Evolutionary conservation across 2,329 filamentous ascomycete genomes (phyloP).

Genomic region (Alternaria metachromatica): DNA sequence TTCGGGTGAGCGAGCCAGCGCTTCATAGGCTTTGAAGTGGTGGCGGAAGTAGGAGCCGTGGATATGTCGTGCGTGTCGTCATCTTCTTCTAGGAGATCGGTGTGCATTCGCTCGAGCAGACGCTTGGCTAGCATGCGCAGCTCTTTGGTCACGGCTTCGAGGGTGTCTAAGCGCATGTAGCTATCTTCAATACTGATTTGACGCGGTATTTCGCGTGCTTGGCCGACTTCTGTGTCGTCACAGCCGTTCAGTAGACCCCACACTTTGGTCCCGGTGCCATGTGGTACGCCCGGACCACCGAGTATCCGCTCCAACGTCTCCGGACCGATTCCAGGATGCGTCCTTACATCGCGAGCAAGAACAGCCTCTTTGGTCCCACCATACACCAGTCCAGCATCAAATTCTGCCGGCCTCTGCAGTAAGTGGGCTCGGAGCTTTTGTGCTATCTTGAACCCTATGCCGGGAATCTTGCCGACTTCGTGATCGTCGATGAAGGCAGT

Average conservation of each 20-base stretch:
- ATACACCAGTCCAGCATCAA: slow-evolving; percentile 56
- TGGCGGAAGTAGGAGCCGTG: not conserved
- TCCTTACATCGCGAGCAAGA: slow-evolving; percentile 70
- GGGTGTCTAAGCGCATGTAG: slow-evolving; percentile 73
- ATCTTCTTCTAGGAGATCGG: slow-evolving; percentile 71
- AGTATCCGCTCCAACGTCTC: slow-evolving; percentile 72
- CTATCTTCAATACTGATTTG: slow-evolving; percentile 97
- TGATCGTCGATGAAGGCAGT: slow-evolving; percentile 75
- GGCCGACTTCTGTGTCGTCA: slow-evolving; percentile 75
- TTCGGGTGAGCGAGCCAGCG: slow-evolving; percentile 82
- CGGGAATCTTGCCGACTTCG: slow-evolving; percentile 80
- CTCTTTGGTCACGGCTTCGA: slow-evolving; percentile 70
- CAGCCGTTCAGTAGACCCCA: slow-evolving; percentile 84
- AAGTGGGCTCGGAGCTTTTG: slow-evolving; percentile 70
- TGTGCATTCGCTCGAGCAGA: slow-evolving; percentile 77
- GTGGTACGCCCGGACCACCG: slow-evolving; percentile 71
- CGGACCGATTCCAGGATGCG: slow-evolving; percentile 67
- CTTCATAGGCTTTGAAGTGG: slow-evolving; percentile 16
- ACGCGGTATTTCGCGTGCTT: slow-evolving; percentile 73
- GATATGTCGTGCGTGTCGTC: slow-evolving; percentile 32
- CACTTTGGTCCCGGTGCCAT: slow-evolving; percentile 72
- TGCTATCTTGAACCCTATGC: slow-evolving; percentile 82
- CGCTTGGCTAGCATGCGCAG: slow-evolving; percentile 72
- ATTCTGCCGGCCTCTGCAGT: slow-evolving; percentile 54
- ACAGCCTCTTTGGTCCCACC: slow-evolving; percentile 62